Conservation (phyloP, 2,329 filamentous ascomycete species). For the Dryadomyces sulphureus region DNA sequence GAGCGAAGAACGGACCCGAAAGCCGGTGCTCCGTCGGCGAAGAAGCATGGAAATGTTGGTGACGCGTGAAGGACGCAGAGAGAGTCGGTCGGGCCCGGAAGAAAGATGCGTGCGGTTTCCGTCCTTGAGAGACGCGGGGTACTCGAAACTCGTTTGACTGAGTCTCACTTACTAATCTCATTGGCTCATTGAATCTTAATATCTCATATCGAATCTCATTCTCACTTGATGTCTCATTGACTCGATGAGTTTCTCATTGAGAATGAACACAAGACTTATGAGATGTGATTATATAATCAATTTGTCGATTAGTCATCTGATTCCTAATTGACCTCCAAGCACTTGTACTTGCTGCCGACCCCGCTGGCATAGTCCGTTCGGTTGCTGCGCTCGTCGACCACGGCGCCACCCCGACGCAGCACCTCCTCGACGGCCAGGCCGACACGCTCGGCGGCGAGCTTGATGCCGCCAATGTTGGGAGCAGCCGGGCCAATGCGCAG, state of each 20-base stretch:
- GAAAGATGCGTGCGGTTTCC: not conserved
- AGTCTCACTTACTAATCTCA: too few relatives aligned
- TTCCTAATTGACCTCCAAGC: too few relatives aligned
- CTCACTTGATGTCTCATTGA: too few relatives aligned
- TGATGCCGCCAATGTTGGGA: slow-evolving; percentile 10
- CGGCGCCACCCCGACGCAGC: not conserved
- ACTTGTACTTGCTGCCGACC: slow-evolving; percentile 9
- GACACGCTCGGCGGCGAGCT: slow-evolving; percentile 9
- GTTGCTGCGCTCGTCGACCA: not conserved
- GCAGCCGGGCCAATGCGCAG: slow-evolving; percentile 9
- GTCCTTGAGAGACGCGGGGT: not conserved
- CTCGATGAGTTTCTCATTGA: too few relatives aligned
- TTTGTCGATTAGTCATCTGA: too few relatives aligned
- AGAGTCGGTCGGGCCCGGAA: not conserved
- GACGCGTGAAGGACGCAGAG: not conserved
- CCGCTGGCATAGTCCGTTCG: slow-evolving; percentile 6
- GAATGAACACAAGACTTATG: too few relatives aligned
- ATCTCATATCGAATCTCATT: not conserved
- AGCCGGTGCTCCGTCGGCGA: not conserved
- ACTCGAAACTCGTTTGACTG: too few relatives aligned
- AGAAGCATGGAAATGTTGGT: not conserved
- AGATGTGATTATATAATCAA: too few relatives aligned
- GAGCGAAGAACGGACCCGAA: not conserved
- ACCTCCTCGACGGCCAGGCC: slow-evolving; percentile 5
- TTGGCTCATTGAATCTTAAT: too few relatives aligned